Percentiles rank a stretch among this genome's conserved stretches.
phyloP scores from a whole-genome alignment of 257 asterid genomes.

The Cordia subcordata region DNA sequence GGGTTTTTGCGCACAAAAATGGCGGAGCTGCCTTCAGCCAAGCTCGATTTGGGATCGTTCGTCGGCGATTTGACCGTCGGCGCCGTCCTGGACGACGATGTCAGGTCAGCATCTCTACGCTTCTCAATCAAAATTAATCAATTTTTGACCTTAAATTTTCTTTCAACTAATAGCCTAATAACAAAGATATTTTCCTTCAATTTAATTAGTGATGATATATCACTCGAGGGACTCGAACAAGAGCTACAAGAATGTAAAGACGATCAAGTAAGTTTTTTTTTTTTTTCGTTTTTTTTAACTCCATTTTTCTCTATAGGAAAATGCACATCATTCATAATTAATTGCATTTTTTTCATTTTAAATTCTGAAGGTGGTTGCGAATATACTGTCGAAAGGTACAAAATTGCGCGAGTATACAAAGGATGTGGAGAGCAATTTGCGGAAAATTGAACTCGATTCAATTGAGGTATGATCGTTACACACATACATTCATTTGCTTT shows the following conservation, averaged over 20 bases:
- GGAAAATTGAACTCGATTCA: conserved; percentile 85
- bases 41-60: conserved; percentile 64
- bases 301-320: too few relatives aligned
- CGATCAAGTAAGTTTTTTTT: conserved; percentile 62
- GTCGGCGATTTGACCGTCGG: conserved; percentile 59
- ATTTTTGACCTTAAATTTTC: conserved; percentile 10
- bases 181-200: conserved; percentile 3
- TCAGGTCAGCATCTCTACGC: conserved; percentile 37
- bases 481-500: neutral
- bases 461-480: conserved; percentile 62
- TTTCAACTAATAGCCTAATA: conserved; percentile 3
- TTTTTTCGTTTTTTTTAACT: neutral
- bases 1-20: neutral
- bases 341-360: neutral
- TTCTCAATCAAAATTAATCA: neutral
- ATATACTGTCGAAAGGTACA: conserved; percentile 83
- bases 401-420: conserved; percentile 79
- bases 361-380: conserved; percentile 68
- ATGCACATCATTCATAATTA: neutral
- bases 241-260: conserved; percentile 89
- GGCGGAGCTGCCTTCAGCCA: conserved; percentile 11
- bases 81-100: conserved; percentile 57
- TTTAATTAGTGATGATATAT: conserved; percentile 62
- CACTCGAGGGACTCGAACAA: conserved; percentile 87
- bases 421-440: conserved; percentile 88